Base-by-base conservation (phyloP, 192 early-diverging fungal species). In the Linnemannia hyalina region DNA sequence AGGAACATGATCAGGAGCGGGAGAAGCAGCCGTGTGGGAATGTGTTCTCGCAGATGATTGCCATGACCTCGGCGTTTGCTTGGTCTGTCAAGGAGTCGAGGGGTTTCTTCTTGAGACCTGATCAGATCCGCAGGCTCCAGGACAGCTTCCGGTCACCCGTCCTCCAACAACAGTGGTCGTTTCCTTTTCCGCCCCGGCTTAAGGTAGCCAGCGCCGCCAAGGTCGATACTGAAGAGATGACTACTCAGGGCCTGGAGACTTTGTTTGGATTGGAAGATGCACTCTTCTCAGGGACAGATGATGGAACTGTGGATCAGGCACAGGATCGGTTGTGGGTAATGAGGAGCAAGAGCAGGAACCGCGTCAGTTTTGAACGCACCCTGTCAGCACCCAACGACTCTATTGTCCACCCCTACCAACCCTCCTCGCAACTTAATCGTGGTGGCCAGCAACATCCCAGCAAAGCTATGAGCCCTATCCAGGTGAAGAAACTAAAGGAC, bases 331-430 rank as follows among this genome's bases (percentile, higher is more conserved):
- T 75, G 23, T 52, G 80, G 73, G 20, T 29, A 8, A 9, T 74
- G 47, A 81, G 65, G 55, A 75, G 80, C n/a, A 74, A 47, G 49
- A 82, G 80, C 73, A 69, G 74, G 18, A 82, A 82, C 52, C 60
- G 80, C 10, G 74, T 55, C 68, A 71, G 73, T 16, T 76, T 82
- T 47, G 74, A 75, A n/a, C 63, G 74, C 23, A 70, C 5, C 6
- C 20, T 82, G 15, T 46, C 60, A 65, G 60, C 32, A 9, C 44
- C 63, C 22, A 54, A 75, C 38, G 73, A 70, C n/a, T 47, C 63
- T 22, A 22, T 44, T 11, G 18, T 26, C 32, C 22, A 23, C 22
- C 22, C 18, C 32, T 20, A 15, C 11, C 60, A 20, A 16, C 6
- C 52, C 3, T 20, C n/a, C 20, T 2, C 32, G 18, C 13, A 13